Base-by-base conservation (phyloP, 345 rosid species). In the Rhodamnia argentea region DNA sequence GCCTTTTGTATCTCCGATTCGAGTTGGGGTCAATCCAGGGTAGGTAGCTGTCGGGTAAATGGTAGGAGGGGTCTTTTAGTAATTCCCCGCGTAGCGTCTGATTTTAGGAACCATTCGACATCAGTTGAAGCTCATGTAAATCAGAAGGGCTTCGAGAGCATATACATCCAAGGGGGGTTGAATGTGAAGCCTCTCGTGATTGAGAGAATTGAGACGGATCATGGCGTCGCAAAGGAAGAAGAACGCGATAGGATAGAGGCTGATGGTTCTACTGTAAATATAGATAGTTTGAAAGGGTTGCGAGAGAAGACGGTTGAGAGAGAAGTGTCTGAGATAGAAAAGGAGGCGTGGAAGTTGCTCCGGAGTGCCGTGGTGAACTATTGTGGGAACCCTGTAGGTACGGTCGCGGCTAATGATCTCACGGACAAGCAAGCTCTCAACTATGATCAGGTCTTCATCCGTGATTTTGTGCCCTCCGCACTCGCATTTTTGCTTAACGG, bases 401-500 rank as follows among this genome's bases (percentile, higher is more conserved):
- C 99, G 0, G 91, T 96, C 44, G 98, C 99, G 1, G 99, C 99
- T 82, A 93, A 88, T 87, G 94, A 94, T 89, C 95, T 94, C 18
- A 93, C 92, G 27, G 95, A 95, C 64, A 92, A 87, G 86, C 96
- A 92, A 86, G 93, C 94, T 6, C 86, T 94, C 93, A 97, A 96
- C 86, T 97, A 97, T 87, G 98, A 97, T 89, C 99, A 97, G 86
- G 95, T 97, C 83, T 97, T 97, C 89, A 94, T 97, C 85, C 99
- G 99, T 29, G 98, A 97, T 90, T 97, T 97, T 88, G 95, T 94
- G n/a, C 99, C 99, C n/a, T 95, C 98, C 0, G 99, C 96, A 0
- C 93, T 93, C 85, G 97, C 99, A 1, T 96, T 97, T 89, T 85
- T 97, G 93, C 98, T 97, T 76, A 92, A 93, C 86, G 99, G 99